A percentile compares a stretch with the other conserved stretches of the same genome.
These are phyloP conservation scores for Vanderwaltozyma yarrowii DNA, from an alignment of 805 yeast genomes.

Conservation along the genomic window DNA sequence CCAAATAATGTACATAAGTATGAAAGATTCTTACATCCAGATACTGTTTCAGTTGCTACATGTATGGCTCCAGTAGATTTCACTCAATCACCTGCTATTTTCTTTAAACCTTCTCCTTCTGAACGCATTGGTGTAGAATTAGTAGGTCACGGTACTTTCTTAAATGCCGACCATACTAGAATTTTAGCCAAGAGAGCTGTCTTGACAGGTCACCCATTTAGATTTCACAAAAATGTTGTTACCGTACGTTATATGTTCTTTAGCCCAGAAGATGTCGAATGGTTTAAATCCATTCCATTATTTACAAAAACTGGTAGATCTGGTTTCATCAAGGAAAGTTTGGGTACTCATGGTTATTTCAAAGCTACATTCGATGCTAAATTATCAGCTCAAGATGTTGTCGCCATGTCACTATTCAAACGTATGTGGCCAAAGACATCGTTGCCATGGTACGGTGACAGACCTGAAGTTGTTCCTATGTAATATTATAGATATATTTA, in stretches of 20 bases:
- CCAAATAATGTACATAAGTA: constrained; percentile 81
- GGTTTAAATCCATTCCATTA: constrained; percentile 84
- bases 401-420: constrained; percentile 89
- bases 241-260: constrained; percentile 97
- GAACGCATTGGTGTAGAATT: constrained; percentile 46
- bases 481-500: too few species aligned
- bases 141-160: constrained; percentile 83
- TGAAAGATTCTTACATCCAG: constrained; percentile 76
- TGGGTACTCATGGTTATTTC: constrained; percentile 98
- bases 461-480: background rate
- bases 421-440: constrained; percentile 78
- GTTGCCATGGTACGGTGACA: constrained; percentile 22
- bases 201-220: constrained; percentile 89
- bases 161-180: constrained; percentile 77
- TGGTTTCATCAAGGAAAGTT: constrained; percentile 87
- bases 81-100: constrained; percentile 75
- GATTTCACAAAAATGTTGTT: constrained; percentile 84
- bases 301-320: constrained; percentile 89
- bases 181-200: constrained; percentile 80
- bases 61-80: constrained; percentile 81
- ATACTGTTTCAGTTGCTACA: constrained; percentile 66
- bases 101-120: constrained; percentile 50
- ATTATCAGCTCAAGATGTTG: constrained; percentile 81
- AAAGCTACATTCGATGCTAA: constrained; percentile 92
- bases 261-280: constrained; percentile 76